Conservation (phyloP, 2,329 filamentous ascomycete species). For the Arthrobotrys entomopaga region DNA sequence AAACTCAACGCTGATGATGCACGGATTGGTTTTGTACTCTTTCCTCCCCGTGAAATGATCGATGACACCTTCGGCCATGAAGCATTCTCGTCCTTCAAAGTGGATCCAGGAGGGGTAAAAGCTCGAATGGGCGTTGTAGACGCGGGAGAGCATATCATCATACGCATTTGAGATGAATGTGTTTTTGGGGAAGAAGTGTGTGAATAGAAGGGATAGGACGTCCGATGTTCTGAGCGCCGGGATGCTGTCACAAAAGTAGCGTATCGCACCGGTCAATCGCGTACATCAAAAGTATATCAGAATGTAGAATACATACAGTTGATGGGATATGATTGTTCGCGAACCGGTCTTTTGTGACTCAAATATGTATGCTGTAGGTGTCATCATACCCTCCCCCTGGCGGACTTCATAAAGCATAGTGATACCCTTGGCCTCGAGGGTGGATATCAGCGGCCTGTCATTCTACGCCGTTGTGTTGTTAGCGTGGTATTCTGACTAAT, state of each 20-base stretch:
- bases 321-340: conserved; percentile 55
- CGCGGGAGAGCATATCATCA: conserved; percentile 50
- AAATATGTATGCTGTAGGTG: conserved; percentile 56
- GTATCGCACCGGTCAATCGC: no score
- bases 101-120: conserved; percentile 56
- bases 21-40: conserved; percentile 15
- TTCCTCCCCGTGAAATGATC: conserved; percentile 19
- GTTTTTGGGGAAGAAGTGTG: conserved; percentile 43
- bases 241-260: conserved; percentile 18
- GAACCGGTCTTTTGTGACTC: conserved; percentile 52
- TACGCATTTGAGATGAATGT: conserved; percentile 37
- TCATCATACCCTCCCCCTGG: conserved; percentile 28
- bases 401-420: conserved; percentile 51
- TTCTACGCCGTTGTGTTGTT: conserved; percentile 47
- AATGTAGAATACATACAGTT: conserved; percentile 26
- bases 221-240: conserved; percentile 30
- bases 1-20: conserved; percentile 55
- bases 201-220: conserved; percentile 35
- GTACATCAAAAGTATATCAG: no score
- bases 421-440: conserved; percentile 48
- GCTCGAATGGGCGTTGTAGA: conserved; percentile 43
- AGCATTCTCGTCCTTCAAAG: conserved; percentile 56
- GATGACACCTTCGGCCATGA: conserved; percentile 49
- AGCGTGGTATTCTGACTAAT: conserved; percentile 45
- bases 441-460: conserved; percentile 43